Conservation (phyloP, 164 flowering plant genomes). For the Nymphaea thermarum region DNA sequence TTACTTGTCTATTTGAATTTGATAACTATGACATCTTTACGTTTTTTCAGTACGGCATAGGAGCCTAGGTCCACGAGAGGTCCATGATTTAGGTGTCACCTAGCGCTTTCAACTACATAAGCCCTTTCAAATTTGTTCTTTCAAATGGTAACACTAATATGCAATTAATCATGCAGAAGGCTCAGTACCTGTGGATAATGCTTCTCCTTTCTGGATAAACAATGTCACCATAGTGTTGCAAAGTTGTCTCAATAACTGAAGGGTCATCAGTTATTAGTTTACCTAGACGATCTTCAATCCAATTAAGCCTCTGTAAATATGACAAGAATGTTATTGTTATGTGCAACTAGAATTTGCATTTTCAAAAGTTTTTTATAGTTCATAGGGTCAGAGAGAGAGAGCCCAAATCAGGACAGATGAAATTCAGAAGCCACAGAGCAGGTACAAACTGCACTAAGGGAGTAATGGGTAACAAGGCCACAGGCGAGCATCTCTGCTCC, state of each 20-base stretch:
- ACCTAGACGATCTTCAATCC: constrained; percentile 70
- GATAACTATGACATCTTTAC: no score
- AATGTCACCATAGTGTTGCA: constrained; percentile 68
- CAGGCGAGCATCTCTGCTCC: constrained; percentile 91
- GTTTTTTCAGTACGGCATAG: no score
- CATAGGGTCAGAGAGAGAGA: not conserved
- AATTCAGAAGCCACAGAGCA: not conserved
- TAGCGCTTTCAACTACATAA: no score
- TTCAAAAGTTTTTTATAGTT: not conserved
- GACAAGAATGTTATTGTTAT: not conserved
- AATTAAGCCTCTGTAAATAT: constrained; percentile 45
- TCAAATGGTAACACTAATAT: no score
- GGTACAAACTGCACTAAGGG: constrained; percentile 48
- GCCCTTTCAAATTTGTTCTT: no score
- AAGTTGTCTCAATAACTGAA: constrained; percentile 49
- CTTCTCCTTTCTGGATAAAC: constrained; percentile 63
- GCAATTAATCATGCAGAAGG: not conserved
- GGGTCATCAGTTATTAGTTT: constrained; percentile 75
- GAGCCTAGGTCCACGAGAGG: no score
- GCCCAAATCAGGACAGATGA: no score
- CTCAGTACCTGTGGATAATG: constrained; percentile 44
- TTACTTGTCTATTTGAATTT: no score
- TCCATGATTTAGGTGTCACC: no score
- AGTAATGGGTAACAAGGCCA: constrained; percentile 87
- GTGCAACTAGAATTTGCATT: not conserved